Evolutionary conservation across 768 basidiomycete species (phyloP), one percentile per base, ranked within the genome.

Genomic region (Mycena olivaceomarginata): DNA sequence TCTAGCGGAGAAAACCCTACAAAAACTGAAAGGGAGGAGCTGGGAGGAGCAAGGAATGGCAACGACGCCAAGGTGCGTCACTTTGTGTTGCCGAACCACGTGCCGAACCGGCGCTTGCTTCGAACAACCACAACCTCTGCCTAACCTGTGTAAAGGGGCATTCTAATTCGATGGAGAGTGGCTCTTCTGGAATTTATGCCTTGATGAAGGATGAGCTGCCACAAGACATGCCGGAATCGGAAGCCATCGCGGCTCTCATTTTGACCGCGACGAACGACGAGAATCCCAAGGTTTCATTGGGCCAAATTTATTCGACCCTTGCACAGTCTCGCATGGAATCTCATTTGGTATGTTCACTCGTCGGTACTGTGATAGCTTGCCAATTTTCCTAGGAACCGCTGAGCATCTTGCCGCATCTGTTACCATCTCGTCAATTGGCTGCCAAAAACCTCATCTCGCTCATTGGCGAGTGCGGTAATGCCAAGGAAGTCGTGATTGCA

Each of bases 401-500:
- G 71, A 84, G 87, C 70, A 79, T 84, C 9, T 67, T 91, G n/a
- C 87, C 90, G 2, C 66, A 85, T 15, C 80, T 91, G 0, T 70
- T 91, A 20, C 82, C 82, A n/a, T 87, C 81, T 72, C 77, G 77
- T 20, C 86, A 90, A 73, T 82, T 83, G 8, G 83, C 83, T 45
- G 88, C 89, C 2, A 81, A 79, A 25, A 86, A 87, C 39, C 83
- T 91, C 37, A 78, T 91, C 9, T 76, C 84, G 2, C 79, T 89
- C 59, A 82, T 91, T 25, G 88, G 85, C 9, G 84, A 89, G 75
- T 85, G 85, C 64, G 78, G 87, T 22, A 85, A 87, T 20, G 82
- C 90, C 0, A 91, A 88, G 73, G 91, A 92, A 78, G 84, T 89
- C 0, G 80, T 90, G 1, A 87, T 92, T 48, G 87, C 88, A 2